Evolutionary conservation across 148 eudicot genomes (phyloP).

Genomic region (Rhododendron vialii): DNA sequence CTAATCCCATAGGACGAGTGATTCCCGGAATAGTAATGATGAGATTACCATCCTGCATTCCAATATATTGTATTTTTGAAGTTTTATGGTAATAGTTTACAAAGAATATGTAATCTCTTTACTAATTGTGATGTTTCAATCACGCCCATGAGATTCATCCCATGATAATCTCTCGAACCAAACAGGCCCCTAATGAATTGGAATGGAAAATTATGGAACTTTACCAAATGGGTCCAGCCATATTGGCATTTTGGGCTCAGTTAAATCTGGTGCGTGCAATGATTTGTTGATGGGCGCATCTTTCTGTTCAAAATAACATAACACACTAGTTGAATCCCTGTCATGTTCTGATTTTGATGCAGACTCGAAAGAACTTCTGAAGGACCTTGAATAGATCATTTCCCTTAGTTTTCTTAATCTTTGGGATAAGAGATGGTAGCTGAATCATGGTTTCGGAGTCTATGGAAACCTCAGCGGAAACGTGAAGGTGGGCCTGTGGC

Average conservation of each 20-base stretch:
- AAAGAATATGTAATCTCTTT: background rate
- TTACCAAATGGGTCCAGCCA: background rate
- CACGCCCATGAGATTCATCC: background rate
- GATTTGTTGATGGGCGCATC: background rate
- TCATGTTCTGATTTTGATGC: background rate
- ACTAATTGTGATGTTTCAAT: background rate
- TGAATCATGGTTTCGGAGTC: slow-evolving; percentile 57
- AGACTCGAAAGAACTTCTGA: slow-evolving; percentile 5
- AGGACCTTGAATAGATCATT: slow-evolving; percentile 9
- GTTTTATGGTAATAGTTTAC: background rate
- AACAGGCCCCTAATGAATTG: background rate
- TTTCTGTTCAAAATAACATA: background rate
- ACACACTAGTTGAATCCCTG: background rate
- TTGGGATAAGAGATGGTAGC: slow-evolving; percentile 37
- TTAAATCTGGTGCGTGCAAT: background rate
- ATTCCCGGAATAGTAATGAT: background rate
- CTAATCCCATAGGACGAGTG: background rate
- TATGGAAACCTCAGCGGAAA: slow-evolving; percentile 47
- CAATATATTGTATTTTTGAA: background rate
- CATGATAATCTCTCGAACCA: background rate
- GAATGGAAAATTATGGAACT: background rate
- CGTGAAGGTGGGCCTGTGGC: slow-evolving; percentile 17
- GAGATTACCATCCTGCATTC: background rate
- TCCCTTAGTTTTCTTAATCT: background rate
- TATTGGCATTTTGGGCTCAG: background rate